Evolutionary conservation across 2,329 filamentous ascomycete species (phyloP).

Genomic region (Diaporthe batatas): DNA sequence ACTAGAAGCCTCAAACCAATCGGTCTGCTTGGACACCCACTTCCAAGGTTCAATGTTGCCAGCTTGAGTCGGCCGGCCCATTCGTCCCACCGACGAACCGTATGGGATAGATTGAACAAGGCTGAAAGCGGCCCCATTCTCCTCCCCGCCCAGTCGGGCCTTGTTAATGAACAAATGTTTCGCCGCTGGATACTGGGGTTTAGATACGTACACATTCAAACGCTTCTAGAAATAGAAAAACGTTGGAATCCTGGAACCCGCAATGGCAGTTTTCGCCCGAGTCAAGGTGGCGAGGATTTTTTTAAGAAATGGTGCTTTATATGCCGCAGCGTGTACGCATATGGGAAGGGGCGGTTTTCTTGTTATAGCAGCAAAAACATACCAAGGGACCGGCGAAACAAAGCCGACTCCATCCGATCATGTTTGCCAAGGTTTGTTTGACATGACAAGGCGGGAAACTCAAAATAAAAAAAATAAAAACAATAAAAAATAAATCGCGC

Average conservation of each 20-base stretch:
- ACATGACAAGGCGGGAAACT: background rate
- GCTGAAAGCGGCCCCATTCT: background rate
- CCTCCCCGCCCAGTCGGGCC: background rate
- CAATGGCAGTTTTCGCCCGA: background rate
- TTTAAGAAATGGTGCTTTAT: background rate
- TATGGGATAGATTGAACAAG: slow-evolving; percentile 24
- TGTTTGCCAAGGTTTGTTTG: slow-evolving; percentile 15
- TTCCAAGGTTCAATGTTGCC: too few relatives aligned
- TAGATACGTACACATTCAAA: background rate
- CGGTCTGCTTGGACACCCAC: background rate
- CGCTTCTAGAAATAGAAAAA: slow-evolving; percentile 11
- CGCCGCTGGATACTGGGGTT: background rate
- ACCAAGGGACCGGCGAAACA: slow-evolving; percentile 6
- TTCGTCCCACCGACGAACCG: background rate
- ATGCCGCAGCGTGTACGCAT: background rate
- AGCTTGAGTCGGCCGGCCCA: background rate
- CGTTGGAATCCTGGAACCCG: background rate
- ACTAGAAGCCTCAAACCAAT: background rate
- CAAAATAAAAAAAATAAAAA: background rate
- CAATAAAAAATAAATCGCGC: background rate
- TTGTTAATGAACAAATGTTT: slow-evolving; percentile 17
- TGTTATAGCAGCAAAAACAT: background rate
- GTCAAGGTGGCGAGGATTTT: background rate
- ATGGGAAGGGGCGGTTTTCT: background rate
- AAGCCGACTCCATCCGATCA: slow-evolving; percentile 6